phyloP scores from a whole-genome alignment of 345 rosid genomes.

The Populus ilicifolia region DNA sequence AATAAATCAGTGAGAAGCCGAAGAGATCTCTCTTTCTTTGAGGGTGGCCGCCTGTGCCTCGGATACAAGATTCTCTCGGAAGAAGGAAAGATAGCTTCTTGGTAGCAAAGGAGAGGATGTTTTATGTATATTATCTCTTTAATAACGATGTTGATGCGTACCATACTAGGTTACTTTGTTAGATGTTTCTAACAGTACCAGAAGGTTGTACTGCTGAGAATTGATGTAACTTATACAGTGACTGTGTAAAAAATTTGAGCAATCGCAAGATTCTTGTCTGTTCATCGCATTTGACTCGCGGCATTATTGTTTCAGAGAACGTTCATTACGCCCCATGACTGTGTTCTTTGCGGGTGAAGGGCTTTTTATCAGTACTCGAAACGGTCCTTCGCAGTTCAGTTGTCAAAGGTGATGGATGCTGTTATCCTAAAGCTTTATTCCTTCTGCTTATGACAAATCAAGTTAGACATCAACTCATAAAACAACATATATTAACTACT shows the following conservation, averaged over 20 bases:
- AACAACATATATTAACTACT: too few relatives aligned
- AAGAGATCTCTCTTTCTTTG: conserved; percentile 2
- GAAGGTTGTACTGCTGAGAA: not conserved
- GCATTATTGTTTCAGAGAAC: not conserved
- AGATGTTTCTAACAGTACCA: conserved; percentile 1
- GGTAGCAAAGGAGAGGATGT: conserved; percentile 12
- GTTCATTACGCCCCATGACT: not conserved
- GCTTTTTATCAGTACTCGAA: not conserved
- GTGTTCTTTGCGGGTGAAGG: not conserved
- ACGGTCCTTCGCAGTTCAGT: not conserved
- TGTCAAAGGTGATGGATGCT: not conserved
- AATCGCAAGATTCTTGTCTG: conserved; percentile 2
- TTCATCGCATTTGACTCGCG: not conserved
- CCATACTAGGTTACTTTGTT: not conserved
- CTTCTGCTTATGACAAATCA: not conserved
- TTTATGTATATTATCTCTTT: conserved; percentile 23
- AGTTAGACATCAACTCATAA: too few relatives aligned
- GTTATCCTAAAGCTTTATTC: not conserved
- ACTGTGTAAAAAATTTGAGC: not conserved
- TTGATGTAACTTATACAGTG: not conserved
- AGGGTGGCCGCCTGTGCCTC: not conserved
- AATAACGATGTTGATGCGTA: conserved; percentile 17
- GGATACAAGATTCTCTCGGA: conserved; percentile 17
- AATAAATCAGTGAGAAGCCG: conserved; percentile 10
- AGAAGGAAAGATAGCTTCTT: conserved; percentile 20